A percentile compares a stretch with the other conserved stretches of the same genome.
Conservation (phyloP, 2,329 filamentous ascomycete genomes). For the Clonostachys byssicola region DNA sequence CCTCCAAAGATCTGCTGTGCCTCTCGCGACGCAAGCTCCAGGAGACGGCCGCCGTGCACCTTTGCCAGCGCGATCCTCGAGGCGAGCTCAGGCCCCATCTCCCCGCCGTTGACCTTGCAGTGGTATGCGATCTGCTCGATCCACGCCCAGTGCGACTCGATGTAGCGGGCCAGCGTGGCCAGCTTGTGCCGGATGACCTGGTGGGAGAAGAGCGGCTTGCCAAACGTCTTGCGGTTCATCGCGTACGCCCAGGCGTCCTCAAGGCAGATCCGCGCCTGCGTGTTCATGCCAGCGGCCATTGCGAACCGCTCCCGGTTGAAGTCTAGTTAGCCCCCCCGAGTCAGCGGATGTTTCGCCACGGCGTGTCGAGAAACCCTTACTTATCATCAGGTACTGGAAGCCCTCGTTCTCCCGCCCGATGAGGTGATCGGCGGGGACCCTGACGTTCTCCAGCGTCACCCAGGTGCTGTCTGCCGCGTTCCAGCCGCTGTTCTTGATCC, state of each 20-base stretch:
- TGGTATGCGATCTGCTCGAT: constrained; percentile 58
- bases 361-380: background rate
- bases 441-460: constrained; percentile 50
- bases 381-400: constrained; percentile 54
- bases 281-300: constrained; percentile 51
- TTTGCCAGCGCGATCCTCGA: constrained; percentile 29
- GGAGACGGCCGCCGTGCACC: constrained; percentile 40
- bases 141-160: constrained; percentile 60
- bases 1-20: constrained; percentile 52
- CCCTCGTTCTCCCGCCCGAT: constrained; percentile 50
- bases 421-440: constrained; percentile 47
- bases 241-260: constrained; percentile 49
- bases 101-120: constrained; percentile 14
- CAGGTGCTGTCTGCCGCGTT: constrained; percentile 58
- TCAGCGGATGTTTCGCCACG: background rate
- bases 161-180: constrained; percentile 50
- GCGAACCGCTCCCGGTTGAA: constrained; percentile 57
- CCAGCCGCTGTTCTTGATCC: constrained; percentile 63
- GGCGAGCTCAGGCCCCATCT: constrained; percentile 14
- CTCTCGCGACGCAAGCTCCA: constrained; percentile 46
- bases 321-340: constrained; percentile 14
- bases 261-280: constrained; percentile 51
- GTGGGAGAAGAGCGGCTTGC: constrained; percentile 50
- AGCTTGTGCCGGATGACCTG: constrained; percentile 58
- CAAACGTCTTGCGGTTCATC: constrained; percentile 50